Evolutionary conservation across 352 stramenopile species (phyloP).

Genomic region (Phytopythium litorale): DNA sequence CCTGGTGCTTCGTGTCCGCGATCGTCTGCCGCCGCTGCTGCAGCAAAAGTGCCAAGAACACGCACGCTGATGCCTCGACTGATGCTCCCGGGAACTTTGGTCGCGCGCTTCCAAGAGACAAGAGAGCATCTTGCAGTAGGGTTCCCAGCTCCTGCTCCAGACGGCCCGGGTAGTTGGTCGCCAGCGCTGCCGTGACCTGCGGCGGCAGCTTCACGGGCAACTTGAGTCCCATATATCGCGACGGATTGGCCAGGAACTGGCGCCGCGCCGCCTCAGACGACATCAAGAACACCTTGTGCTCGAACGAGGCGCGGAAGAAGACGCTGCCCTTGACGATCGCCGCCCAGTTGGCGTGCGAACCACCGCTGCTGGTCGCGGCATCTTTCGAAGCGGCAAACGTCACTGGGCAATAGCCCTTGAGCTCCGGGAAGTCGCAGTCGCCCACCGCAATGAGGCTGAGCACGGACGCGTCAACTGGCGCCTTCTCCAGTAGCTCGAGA

Average conservation of each 20-base stretch:
- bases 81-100: constrained; percentile 57
- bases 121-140: constrained; percentile 56
- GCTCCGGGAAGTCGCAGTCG: constrained; percentile 66
- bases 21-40: background rate
- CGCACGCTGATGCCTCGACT: constrained; percentile 32
- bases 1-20: background rate
- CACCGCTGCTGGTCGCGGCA: constrained; percentile 1
- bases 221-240: constrained; percentile 32
- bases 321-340: constrained; percentile 49
- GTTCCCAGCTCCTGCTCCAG: constrained; percentile 60
- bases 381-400: constrained; percentile 30
- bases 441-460: constrained; percentile 54
- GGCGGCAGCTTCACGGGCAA: constrained; percentile 66
- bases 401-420: constrained; percentile 75
- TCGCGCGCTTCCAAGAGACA: constrained; percentile 43
- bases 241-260: constrained; percentile 43
- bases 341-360: constrained; percentile 28
- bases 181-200: constrained; percentile 29
- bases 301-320: constrained; percentile 61
- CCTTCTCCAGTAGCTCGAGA: constrained; percentile 22
- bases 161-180: constrained; percentile 48
- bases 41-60: constrained; percentile 57
- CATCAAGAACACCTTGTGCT: constrained; percentile 58
- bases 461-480: constrained; percentile 56
- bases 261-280: constrained; percentile 39